Evolutionary conservation across 163 green algal genomes (phyloP).

Genomic region (Scenedesmus sp.): DNA sequence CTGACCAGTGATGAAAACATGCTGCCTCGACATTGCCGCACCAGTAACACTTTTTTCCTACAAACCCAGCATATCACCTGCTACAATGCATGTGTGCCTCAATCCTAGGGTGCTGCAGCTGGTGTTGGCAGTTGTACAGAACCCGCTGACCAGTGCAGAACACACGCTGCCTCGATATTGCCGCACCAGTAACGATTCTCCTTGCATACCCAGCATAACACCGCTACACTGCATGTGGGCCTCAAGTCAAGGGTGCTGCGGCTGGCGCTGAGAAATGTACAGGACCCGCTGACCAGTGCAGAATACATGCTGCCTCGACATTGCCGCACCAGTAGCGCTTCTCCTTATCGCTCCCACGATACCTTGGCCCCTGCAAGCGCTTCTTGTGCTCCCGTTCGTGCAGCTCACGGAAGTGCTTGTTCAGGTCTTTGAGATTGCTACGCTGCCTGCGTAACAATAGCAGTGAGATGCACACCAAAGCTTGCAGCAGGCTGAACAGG

Average conservation of each 20-base stretch:
- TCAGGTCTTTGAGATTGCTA: background rate
- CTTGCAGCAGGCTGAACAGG: too few species aligned
- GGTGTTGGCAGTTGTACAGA: too few species aligned
- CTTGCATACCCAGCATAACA: too few species aligned
- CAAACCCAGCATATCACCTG: too few species aligned
- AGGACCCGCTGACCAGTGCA: background rate
- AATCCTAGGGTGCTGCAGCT: too few species aligned
- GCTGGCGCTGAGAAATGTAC: too few species aligned
- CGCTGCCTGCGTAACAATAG: background rate
- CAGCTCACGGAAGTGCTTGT: background rate
- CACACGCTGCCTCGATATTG: too few species aligned
- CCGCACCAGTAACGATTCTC: too few species aligned
- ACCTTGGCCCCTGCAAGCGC: background rate
- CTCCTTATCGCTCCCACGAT: background rate
- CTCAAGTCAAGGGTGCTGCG: too few species aligned
- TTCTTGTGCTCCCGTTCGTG: background rate
- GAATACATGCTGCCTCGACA: background rate
- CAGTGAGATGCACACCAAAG: background rate
- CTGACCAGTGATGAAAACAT: background rate
- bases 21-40: background rate
- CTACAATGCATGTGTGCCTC: too few species aligned
- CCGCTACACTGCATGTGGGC: too few species aligned
- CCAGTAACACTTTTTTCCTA: background rate
- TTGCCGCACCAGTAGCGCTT: background rate
- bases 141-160: too few species aligned